Percentiles rank a stretch among this genome's conserved stretches.
Conservation (phyloP, 2,329 filamentous ascomycete genomes). For the Furcasterigmium sp. region DNA sequence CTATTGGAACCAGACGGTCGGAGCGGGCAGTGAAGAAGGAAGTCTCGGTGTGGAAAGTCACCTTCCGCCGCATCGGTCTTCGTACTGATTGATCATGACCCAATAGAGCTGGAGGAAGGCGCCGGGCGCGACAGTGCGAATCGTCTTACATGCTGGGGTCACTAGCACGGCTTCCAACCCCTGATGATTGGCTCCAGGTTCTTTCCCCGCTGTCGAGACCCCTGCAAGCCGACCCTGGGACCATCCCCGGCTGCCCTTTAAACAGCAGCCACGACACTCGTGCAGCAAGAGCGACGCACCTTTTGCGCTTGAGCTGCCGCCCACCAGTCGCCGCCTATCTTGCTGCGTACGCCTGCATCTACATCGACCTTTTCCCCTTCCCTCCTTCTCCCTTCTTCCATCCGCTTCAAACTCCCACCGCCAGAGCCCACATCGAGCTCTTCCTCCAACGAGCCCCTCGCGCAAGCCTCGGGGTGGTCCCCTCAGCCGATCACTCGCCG, state of each 20-base stretch:
- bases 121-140: conserved; percentile 1
- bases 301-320: conserved; percentile 4
- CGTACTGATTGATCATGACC: too few relatives aligned
- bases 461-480: not conserved
- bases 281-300: conserved; percentile 25
- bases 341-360: not conserved
- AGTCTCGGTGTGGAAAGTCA: not conserved
- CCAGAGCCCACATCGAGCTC: not conserved
- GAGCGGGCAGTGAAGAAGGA: too few relatives aligned
- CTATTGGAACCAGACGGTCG: not conserved
- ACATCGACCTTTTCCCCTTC: not conserved
- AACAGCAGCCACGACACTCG: conserved; percentile 42
- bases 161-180: conserved; percentile 4
- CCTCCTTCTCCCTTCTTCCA: not conserved
- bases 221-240: not conserved
- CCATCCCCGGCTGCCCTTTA: conserved; percentile 27
- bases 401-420: too few relatives aligned
- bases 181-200: conserved; percentile 8
- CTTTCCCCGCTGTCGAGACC: conserved; percentile 6
- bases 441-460: not conserved
- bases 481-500: not conserved
- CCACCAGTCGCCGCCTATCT: not conserved
- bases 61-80: not conserved
- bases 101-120: conserved; percentile 1
- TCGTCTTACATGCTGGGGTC: conserved; percentile 1